A percentile compares a stretch with the other conserved stretches of the same genome.
Conservation (phyloP, 2,329 filamentous ascomycete species). For the Trichoderma brevicompactum region DNA sequence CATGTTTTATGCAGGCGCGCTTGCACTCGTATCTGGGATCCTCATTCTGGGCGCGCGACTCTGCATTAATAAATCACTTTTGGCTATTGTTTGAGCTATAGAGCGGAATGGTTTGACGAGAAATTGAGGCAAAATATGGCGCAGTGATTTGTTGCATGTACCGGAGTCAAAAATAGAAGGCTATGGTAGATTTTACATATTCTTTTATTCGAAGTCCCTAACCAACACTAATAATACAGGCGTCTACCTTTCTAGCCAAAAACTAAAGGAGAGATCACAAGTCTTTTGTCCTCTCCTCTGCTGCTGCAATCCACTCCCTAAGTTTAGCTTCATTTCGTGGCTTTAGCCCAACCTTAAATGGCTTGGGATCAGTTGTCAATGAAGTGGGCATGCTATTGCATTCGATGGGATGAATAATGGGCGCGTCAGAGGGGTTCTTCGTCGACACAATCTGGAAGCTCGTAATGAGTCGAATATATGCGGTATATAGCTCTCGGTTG, state of each 20-base stretch:
- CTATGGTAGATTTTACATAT: neutral
- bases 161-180: neutral
- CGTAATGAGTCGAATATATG: slow-evolving; percentile 61
- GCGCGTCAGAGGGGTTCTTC: slow-evolving; percentile 47
- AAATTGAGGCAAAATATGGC: neutral
- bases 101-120: neutral
- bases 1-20: slow-evolving; percentile 62
- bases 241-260: neutral
- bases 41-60: slow-evolving; percentile 50
- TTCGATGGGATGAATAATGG: slow-evolving; percentile 60
- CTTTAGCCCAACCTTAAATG: slow-evolving; percentile 62
- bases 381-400: slow-evolving; percentile 62
- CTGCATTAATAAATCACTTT: slow-evolving; percentile 44
- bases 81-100: slow-evolving; percentile 34
- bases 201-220: neutral
- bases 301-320: slow-evolving; percentile 57
- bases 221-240: neutral
- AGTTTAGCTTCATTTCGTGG: slow-evolving; percentile 52
- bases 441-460: slow-evolving; percentile 60
- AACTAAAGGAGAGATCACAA: slow-evolving; percentile 22
- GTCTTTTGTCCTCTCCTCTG: slow-evolving; percentile 56
- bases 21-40: slow-evolving; percentile 50
- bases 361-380: slow-evolving; percentile 64
- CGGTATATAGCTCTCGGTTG: slow-evolving; percentile 66
- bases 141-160: too few species aligned